Evolutionary conservation across 345 rosid species (phyloP), one percentile per base, ranked within the genome.

Genomic region (Lagerstroemia speciosa): DNA sequence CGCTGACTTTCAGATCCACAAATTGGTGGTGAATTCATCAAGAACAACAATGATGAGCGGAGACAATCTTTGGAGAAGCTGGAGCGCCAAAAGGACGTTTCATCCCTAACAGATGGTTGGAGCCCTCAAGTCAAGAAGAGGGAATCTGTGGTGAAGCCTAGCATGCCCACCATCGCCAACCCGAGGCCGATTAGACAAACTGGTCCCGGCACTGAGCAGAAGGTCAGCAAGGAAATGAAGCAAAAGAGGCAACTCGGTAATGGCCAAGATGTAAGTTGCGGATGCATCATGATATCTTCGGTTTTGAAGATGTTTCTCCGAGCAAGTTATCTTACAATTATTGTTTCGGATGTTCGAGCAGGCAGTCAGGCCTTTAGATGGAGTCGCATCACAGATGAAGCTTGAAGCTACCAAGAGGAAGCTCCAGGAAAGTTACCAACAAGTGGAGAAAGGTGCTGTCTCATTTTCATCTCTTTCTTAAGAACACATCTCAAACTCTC

Each of bases 401-500:
- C 88, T 91, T 62, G 98, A 94, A 85, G 89, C 77, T 52, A 78
- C 98, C 0, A 91, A 89, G 78, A 86, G 98, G 85, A 94, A 88
- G 82, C 89, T 94, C 64, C 98, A 94, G 60, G 96, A 91, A 76
- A 73, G 93, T 19, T 94, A 94, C 81, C 96, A 89, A 78, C 89
- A 84, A 37, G 92, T 65, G 19, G 86, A 88, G 73, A 89, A 81
- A 19, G 97, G 99, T 94, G 71, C 90, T 71, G 60, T 60, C 65
- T 22, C 34, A 69, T 69, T 26, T 9, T 37, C 15, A 37, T 34
- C 63, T 32, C 27, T 30, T 20, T 67, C 32, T 14, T 67, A 67
- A 10, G 2, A 30, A n/a, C 29, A 30, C 33, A 14, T 64, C 10
- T 33, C 17, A 12, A 10, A 6, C 26, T 4, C n/a, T 12, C 5